Evolutionary conservation across 1,139 yeast species (phyloP), one percentile per base, ranked within the genome.

Genomic region (Suhomyces panamericanus): DNA sequence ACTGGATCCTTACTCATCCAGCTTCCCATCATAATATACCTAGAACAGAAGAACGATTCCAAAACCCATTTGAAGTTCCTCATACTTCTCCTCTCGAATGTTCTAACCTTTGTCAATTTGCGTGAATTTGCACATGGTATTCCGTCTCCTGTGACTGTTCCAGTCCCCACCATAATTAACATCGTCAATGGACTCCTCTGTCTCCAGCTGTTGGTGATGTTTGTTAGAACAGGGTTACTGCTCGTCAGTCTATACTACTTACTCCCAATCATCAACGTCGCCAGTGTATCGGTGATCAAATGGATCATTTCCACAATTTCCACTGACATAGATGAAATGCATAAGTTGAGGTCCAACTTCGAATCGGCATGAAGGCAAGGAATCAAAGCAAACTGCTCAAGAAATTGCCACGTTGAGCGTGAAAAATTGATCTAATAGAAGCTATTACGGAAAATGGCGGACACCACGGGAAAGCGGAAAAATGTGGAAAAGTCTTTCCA

Each of bases 201-300:
- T 27, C 6, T 44, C 8, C 55, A 48, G 20, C 43, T 51, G 35
- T 30, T 47, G 6, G 31, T 35, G 20, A 44, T 44, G 40, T 43
- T 47, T 15, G 14, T 27, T 12, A 14, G 27, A 16, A 4, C 43
- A 12, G 16, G 13, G 11, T 37, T 39, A 34, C 7, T 37, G n/a
- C 22, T 40, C 3, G 40, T 32, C 13, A 46, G 44, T 12, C 38
- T 45, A 15, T 52, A 49, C 47, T 45, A 47, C 27, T 30, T 52
- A 35, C 39, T 54, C 15, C 56, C 56, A 2, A n/a, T 48, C 10
- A 33, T 52, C 29, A 54, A 52, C 30, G 33, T 52, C 30, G 47
- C 24, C 35, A 50, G 44, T 22, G 42, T 51, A 16, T 38, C 43
- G n/a, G 13, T 48, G 29, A 47, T 52, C 24, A 36, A 49, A 34